Evolutionary conservation across 371 early-diverging fungal species (phyloP).

Genomic region (Sporodiniella umbellata): DNA sequence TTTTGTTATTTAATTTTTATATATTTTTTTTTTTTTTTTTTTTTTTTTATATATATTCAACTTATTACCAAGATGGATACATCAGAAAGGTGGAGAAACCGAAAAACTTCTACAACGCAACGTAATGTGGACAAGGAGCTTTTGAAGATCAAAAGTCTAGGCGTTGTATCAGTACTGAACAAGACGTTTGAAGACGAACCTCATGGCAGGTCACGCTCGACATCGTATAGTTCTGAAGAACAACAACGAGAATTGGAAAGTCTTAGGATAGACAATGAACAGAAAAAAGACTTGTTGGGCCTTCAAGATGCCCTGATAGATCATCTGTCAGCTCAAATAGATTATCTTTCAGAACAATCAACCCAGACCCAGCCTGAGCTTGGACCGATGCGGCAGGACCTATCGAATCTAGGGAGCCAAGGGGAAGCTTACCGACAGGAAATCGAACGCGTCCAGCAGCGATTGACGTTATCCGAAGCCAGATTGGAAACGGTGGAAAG

Average conservation of each 20-base stretch:
- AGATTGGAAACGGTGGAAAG: too few species aligned
- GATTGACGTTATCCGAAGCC: too few species aligned
- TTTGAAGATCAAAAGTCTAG: constrained; percentile 37
- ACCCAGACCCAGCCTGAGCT: neutral
- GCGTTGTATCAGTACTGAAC: constrained; percentile 39
- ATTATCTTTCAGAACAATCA: neutral
- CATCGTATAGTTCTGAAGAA: neutral
- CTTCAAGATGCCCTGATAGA: constrained; percentile 34
- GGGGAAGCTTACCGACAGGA: too few species aligned
- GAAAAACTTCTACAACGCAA: constrained; percentile 4
- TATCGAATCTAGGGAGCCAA: neutral
- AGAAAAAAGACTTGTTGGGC: constrained; percentile 18
- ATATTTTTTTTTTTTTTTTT: constrained; percentile 4
- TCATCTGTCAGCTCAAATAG: constrained; percentile 15
- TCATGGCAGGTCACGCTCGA: neutral
- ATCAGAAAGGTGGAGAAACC: neutral
- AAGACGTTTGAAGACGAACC: constrained; percentile 27
- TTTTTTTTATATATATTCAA: constrained; percentile 4
- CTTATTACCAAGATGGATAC: too few species aligned
- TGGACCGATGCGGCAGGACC: neutral
- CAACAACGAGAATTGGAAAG: neutral
- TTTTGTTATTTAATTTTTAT: too few species aligned
- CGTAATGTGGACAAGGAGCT: constrained; percentile 37
- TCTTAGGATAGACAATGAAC: neutral
- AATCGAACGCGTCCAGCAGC: too few species aligned